Percentiles rank a stretch among this genome's conserved stretches.
Evolutionary conservation across 768 basidiomycete genomes (phyloP).

Genomic region (Leccinum truebloodii): DNA sequence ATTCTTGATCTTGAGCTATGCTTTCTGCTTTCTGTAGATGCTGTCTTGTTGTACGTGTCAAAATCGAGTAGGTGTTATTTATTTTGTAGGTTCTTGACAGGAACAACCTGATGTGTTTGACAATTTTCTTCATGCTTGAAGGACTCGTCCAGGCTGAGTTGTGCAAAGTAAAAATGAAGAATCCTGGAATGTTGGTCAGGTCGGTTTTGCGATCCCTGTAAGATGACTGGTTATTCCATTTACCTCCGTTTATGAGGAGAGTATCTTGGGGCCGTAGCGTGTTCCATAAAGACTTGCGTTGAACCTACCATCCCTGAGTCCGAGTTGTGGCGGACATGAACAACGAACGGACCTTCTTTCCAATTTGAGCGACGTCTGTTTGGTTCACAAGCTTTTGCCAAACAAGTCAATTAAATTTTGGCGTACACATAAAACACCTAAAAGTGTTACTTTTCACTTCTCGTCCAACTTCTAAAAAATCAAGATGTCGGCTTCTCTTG

Average conservation of each 20-base stretch:
- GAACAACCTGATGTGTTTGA: constrained; percentile 3
- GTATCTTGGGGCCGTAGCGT: background rate
- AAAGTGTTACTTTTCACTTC: background rate
- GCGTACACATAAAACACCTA: background rate
- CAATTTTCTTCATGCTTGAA: background rate
- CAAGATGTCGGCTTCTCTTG: constrained; percentile 63
- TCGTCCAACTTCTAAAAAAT: constrained; percentile 6
- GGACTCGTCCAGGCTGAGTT: background rate
- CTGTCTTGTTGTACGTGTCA: constrained; percentile 5
- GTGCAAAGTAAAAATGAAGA: background rate
- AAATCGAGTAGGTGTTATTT: constrained; percentile 1
- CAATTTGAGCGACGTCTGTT: constrained; percentile 27
- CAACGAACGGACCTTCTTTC: constrained; percentile 8
- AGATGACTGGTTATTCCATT: background rate
- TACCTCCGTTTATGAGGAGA: background rate
- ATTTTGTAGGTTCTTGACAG: constrained; percentile 7
- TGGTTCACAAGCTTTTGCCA: constrained; percentile 34
- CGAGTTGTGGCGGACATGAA: background rate
- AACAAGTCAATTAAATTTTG: constrained; percentile 34
- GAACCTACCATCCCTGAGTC: background rate
- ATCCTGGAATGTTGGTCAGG: background rate
- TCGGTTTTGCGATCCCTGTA: background rate
- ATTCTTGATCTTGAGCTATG: constrained; percentile 1
- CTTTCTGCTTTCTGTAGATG: constrained; percentile 5
- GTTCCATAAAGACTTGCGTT: background rate